Evolutionary conservation across 2,329 filamentous ascomycete genomes (phyloP), one percentile per base, ranked within the genome.

Genomic region (Penicillium fuscoglaucum): DNA sequence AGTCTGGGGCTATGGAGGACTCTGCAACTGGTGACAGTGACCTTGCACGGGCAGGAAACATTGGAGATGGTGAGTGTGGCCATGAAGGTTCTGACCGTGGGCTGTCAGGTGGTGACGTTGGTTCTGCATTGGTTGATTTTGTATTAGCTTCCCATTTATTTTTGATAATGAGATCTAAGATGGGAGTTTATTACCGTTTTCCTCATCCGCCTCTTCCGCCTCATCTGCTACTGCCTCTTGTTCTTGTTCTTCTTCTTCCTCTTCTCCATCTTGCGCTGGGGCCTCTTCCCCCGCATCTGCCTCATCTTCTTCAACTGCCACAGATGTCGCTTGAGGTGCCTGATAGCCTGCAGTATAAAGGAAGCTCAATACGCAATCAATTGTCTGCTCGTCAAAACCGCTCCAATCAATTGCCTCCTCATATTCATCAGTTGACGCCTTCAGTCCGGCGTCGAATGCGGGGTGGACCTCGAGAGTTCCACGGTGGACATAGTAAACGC

Each of bases 311-410:
- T 46, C 40, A 15, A 6, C 44, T 37, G 12, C 31, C 24, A 21
- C 40, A 13, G 40, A 35, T 4, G 24, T 24, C 2, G 6, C 15
- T 6, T 19, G 15, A 9, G 40, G 48, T 13, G 10, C 40, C n/a
- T 46, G 17, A n/a, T 57, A 57, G 0, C 24, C 43, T 7, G 29
- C 44, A 17, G 44, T 48, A 15, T 57, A 57, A 24, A 57, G 44
- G 21, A 48, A 57, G 13, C 29, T 37, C 29, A 57, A 28, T 8
- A 47, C 50, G 8, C 55, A 57, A 37, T 57, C 44, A 6, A 57
- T 17, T 1, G 55, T 57, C 7, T 57, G 35, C 29, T 57, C 55
- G 1, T 54, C 43, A 29, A 54, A 57, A 3, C 21, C 29, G 2
- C 15, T n/a, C 55, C 55, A 57, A 28, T 54, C 50, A n/a, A 57